Conservation (phyloP, 2,329 filamentous ascomycete genomes). For the Mycocentrospora acerina region DNA sequence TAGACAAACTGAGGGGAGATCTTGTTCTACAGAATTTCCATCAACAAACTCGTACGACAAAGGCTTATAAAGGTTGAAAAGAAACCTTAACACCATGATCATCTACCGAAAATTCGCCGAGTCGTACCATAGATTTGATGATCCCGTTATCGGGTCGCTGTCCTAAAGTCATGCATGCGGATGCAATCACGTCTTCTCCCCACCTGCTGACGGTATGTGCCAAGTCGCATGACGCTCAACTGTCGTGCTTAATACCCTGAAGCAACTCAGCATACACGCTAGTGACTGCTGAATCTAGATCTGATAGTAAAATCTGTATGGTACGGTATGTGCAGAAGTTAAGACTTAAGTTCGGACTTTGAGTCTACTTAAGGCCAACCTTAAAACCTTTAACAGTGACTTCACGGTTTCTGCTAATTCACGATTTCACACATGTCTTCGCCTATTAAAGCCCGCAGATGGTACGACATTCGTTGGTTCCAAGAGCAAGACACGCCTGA, state of each 20-base stretch:
- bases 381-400: too few relatives aligned
- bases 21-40: constrained; percentile 1
- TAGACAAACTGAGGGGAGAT: too few relatives aligned
- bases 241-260: constrained; percentile 17
- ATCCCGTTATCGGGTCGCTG: constrained; percentile 10
- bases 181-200: constrained; percentile 35
- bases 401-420: too few relatives aligned
- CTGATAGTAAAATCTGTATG: too few relatives aligned
- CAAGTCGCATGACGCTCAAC: constrained; percentile 10
- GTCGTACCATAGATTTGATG: not conserved
- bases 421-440: constrained; percentile 5
- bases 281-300: too few relatives aligned
- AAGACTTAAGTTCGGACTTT: not conserved
- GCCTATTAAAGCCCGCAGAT: constrained; percentile 15
- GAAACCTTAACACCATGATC: not conserved
- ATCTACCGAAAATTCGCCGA: not conserved
- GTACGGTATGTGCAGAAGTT: not conserved
- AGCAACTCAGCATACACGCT: not conserved
- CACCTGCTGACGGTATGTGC: constrained; percentile 30
- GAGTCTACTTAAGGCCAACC: too few relatives aligned
- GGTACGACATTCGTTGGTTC: constrained; percentile 33
- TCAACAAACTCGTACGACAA: not conserved
- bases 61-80: constrained; percentile 8
- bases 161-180: constrained; percentile 5
- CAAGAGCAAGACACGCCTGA: constrained; percentile 49